Evolutionary conservation across 75 land plant genomes (phyloP), one percentile per base, ranked within the genome.

Genomic region (Cunninghamia lanceolata): DNA sequence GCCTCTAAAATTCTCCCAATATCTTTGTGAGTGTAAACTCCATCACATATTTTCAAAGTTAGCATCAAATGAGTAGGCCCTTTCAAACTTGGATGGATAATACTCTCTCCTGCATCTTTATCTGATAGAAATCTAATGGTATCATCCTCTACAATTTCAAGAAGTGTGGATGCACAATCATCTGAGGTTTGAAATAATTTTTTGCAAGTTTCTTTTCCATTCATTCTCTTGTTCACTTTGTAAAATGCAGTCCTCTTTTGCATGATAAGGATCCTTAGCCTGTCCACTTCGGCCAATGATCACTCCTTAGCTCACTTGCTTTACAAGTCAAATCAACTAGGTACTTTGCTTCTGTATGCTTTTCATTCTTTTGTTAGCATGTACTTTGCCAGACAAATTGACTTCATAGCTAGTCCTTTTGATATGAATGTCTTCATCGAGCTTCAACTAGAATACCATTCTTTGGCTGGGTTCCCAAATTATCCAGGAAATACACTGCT

Each of bases 141-240:
- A 88, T 96, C 99, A 82, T 91, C 91, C 43, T 89, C 89, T 70
- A 98, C 94, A 10, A 93, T 87, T 98, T 98, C 87, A 93, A 95
- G 85, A 98, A 98, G 10, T 95, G 90, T 11, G 99, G 99, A 89
- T 98, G 99, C 63, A 95, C 96, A 76, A 98, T 98, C 99, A 96
- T 96, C 83, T 98, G 91, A 32, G 94, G 94, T 86, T 95, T 98
- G 82, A 96, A 95, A 84, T 93, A 91, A 86, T 91, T 96, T 85
- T 95, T 97, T 32, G 92, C 98, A 82, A 94, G 95, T 84, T 96
- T 96, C 88, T 91, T 94, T 94, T 96, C 53, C 89, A 86, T 83
- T 91, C 93, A 84, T 94, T 96, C 52, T 97, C 96, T 83, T 93
- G 86, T 83, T 97, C 94, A 84, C 76, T 89, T 35, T 84, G 90